Conservation (phyloP, 768 basidiomycete species). For the Sistotremastrum suecicum region DNA sequence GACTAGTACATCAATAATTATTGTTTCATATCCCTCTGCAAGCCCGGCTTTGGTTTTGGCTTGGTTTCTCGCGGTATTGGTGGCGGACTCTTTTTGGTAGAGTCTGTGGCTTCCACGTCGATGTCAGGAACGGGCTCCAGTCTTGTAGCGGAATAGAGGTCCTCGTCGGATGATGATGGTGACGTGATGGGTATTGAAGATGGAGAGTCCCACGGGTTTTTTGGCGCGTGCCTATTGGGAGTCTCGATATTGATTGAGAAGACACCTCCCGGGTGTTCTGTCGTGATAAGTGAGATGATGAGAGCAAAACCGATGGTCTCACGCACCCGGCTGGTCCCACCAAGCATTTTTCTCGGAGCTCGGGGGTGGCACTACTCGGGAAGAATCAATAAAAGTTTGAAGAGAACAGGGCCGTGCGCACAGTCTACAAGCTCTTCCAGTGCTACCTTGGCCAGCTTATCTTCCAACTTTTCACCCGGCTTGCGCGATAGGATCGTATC, state of each 20-base stretch:
- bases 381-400: conserved; percentile 2
- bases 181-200: conserved; percentile 52
- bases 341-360: conserved; percentile 64
- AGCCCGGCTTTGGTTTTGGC: conserved; percentile 2
- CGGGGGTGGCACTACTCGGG: conserved; percentile 59
- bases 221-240: conserved; percentile 20
- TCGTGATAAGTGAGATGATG: conserved; percentile 1
- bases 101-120: conserved; percentile 17
- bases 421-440: conserved; percentile 20
- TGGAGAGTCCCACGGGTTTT: conserved; percentile 68
- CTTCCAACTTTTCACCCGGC: conserved; percentile 55
- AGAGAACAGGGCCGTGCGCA: conserved; percentile 1
- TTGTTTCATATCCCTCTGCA: not conserved
- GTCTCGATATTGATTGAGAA: conserved; percentile 20
- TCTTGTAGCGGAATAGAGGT: conserved; percentile 56
- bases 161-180: conserved; percentile 76
- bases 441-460: conserved; percentile 49
- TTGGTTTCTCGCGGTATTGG: conserved; percentile 10
- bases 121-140: conserved; percentile 51
- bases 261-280: conserved; percentile 47
- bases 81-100: conserved; percentile 7
- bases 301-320: not conserved
- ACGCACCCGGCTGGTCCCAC: conserved; percentile 64
- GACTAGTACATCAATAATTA: conserved; percentile 5
- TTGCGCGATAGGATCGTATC: conserved; percentile 47